Evolutionary conservation across 2,329 filamentous ascomycete species (phyloP).

Genomic region (Colletotrichum liriopes): DNA sequence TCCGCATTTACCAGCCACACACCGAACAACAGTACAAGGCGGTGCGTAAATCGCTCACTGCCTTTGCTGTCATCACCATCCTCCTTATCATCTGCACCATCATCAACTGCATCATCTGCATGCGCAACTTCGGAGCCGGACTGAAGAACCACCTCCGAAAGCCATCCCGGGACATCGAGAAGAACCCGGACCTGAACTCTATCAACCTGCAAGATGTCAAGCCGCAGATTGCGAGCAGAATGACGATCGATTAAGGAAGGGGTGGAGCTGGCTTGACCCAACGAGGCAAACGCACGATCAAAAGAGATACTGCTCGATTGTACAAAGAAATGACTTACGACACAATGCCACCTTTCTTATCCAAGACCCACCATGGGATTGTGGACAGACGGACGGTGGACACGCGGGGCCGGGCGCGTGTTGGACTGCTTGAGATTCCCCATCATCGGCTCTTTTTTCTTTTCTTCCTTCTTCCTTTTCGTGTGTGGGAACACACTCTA

Average conservation of each 20-base stretch:
- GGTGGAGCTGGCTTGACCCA: slow-evolving; percentile 34
- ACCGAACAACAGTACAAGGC: slow-evolving; percentile 77
- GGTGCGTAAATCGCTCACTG: slow-evolving; percentile 88
- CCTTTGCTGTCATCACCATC: slow-evolving; percentile 95
- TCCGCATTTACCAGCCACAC: slow-evolving; percentile 87
- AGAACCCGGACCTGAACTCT: slow-evolving; percentile 71
- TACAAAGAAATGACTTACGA: slow-evolving; percentile 46
- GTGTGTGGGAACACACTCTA: slow-evolving; percentile 33
- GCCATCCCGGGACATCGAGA: slow-evolving; percentile 61
- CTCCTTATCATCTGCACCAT: slow-evolving; percentile 92
- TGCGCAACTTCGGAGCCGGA: slow-evolving; percentile 90
- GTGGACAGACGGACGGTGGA: slow-evolving; percentile 35
- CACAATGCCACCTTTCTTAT: slow-evolving; percentile 40
- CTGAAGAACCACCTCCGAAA: slow-evolving; percentile 87
- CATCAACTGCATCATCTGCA: slow-evolving; percentile 87
- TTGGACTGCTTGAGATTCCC: slow-evolving; percentile 44
- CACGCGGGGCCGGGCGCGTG: slow-evolving; percentile 41
- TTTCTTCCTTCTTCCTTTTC: slow-evolving; percentile 34
- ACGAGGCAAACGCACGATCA: slow-evolving; percentile 40
- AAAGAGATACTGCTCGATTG: slow-evolving; percentile 40
- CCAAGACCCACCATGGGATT: slow-evolving; percentile 27
- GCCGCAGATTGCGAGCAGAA: slow-evolving; percentile 67
- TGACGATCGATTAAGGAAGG: slow-evolving; percentile 72
- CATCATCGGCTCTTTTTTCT: slow-evolving; percentile 42
- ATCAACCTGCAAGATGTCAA: slow-evolving; percentile 72